A percentile compares a stretch with the other conserved stretches of the same genome.
These are phyloP conservation scores for Oryza nivara DNA, from an alignment of 176 grass and related monocot genomes.

Conservation along the genomic window DNA sequence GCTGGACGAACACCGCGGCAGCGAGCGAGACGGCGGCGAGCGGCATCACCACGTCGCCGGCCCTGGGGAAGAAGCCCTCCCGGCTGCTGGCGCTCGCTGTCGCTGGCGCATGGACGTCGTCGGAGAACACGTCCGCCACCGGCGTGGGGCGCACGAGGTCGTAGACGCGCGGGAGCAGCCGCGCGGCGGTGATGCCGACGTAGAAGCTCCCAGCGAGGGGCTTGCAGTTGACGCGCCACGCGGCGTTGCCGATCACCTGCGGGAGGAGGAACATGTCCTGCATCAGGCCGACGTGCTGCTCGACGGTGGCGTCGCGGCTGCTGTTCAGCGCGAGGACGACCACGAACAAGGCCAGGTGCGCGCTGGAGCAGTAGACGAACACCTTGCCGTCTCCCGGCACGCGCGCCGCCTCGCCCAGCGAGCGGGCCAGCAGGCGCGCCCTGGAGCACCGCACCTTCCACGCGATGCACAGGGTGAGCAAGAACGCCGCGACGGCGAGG, in stretches of 20 bases:
- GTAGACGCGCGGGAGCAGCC: conserved; percentile 29
- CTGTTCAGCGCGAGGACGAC: conserved; percentile 33
- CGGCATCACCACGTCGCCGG: too few species aligned
- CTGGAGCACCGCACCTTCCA: conserved; percentile 62
- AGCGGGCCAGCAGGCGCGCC: conserved; percentile 32
- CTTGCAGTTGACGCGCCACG: conserved; percentile 55
- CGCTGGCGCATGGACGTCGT: too few species aligned
- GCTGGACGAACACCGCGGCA: too few species aligned
- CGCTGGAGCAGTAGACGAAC: conserved; percentile 28
- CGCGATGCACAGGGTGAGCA: conserved; percentile 46
- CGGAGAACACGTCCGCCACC: too few species aligned
- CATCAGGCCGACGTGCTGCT: conserved; percentile 47
- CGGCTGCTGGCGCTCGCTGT: too few species aligned
- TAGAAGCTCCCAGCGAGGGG: conserved; percentile 43
- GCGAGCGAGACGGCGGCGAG: too few species aligned
- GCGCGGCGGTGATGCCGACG: conserved; percentile 32
- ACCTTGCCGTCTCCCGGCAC: conserved; percentile 52
- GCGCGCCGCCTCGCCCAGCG: conserved; percentile 43
- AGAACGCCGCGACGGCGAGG: conserved; percentile 45
- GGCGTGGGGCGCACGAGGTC: too few species aligned
- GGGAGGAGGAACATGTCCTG: conserved; percentile 38
- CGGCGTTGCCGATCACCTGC: conserved; percentile 57
- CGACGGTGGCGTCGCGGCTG: conserved; percentile 30
- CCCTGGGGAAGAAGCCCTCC: too few species aligned
- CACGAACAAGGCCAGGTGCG: conserved; percentile 4